Conservation (phyloP, 192 early-diverging fungal species). For the Paraglomus brasilianum region DNA sequence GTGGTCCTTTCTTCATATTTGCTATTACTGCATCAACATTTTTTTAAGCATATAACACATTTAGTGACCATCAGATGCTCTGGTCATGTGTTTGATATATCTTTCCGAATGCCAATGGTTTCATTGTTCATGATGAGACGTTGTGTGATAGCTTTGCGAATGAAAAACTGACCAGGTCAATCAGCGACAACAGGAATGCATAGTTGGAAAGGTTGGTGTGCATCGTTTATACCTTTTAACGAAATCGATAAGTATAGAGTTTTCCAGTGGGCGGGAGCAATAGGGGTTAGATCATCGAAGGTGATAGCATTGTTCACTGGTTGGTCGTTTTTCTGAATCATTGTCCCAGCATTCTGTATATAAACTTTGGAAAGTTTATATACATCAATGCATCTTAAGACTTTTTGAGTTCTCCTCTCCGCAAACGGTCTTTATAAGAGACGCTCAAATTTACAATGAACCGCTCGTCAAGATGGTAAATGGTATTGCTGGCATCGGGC, state of each 20-base stretch:
- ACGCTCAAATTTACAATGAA: too few species aligned
- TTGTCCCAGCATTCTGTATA: too few species aligned
- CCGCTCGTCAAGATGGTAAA: slow-evolving; percentile 13
- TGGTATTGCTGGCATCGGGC: neutral
- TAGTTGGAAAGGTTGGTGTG: slow-evolving; percentile 16
- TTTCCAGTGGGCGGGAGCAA: neutral
- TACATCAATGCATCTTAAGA: too few species aligned
- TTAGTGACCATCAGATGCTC: too few species aligned
- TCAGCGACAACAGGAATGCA: slow-evolving; percentile 9
- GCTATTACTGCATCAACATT: neutral
- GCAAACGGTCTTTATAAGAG: too few species aligned
- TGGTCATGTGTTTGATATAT: neutral
- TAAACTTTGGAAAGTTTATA: too few species aligned
- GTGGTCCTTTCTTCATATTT: neutral
- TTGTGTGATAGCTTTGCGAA: slow-evolving; percentile 23
- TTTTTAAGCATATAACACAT: too few species aligned
- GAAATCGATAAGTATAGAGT: slow-evolving; percentile 12
- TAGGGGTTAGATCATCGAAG: too few species aligned
- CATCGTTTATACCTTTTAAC: neutral
- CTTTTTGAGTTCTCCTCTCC: too few species aligned
- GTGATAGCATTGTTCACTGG: too few species aligned
- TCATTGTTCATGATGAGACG: too few species aligned
- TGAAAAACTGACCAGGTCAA: slow-evolving; percentile 7
- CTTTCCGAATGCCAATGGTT: slow-evolving; percentile 13
- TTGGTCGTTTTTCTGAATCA: too few species aligned